Base-by-base conservation (phyloP, 2,329 filamentous ascomycete genomes). In the Blastomyces emzantsi region DNA sequence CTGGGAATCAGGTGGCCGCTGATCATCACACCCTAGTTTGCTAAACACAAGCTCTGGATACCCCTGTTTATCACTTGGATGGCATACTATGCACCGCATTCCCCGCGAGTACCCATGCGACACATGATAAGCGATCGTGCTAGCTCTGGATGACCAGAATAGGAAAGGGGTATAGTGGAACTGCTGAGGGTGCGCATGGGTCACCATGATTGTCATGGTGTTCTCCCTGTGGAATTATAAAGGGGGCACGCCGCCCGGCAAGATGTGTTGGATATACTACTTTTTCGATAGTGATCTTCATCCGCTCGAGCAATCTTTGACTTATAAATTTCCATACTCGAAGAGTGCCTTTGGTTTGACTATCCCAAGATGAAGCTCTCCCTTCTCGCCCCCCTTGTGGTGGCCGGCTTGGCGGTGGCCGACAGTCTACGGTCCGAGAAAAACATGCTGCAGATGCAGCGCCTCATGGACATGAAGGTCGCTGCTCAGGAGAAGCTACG, bases 391-490 rank as follows among this genome's bases (percentile, higher is more conserved):
- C 57, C 62, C 30, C 60, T 66, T 55, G 64, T 62, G 15, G 61
- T 60, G 60, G 64, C 64, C 56, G 56, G 59, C 57, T 25, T 65
- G 54, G 66, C 63, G 47, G 57, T 56, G 30, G 33, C 55, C n/a
- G 55, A n/a, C 17, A 36, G 15, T 13, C 28, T 36, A 25, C 63
- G 55, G 28, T 54, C 63, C 57, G 62, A 45, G 30, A 39, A 51
- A n/a, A 56, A 60, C 57, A 65, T n/a, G 25, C 33, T 60, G 41
- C 56, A 63, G 30, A 65, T 69, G 67, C 55, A 64, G 15, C 65
- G 65, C 25, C 60, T 69, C 17, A 69, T 69, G 67, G 41, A 39
- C n/a, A 59, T 69, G 63, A 69, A 69, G 64, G 28, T 66, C 25
- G 19, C 61, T 39, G 47, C 65, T 7, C 63, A 64, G 19, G 54